These are phyloP conservation scores for Asterochloris erici DNA, from an alignment of 139 green algal species.

Conservation along the genomic window DNA sequence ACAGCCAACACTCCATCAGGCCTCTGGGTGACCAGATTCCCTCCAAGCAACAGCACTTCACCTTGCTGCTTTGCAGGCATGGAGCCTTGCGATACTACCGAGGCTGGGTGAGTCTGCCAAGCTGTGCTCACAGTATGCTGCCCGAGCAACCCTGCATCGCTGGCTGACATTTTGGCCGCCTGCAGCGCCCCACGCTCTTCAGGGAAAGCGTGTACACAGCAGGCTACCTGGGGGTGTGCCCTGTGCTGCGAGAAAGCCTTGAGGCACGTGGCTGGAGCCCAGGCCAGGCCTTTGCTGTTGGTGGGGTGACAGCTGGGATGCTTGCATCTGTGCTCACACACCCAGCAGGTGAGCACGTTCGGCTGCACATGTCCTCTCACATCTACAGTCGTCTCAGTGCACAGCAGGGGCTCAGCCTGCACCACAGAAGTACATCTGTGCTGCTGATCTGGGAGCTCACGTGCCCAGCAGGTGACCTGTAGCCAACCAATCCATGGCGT, in stretches of 20 bases:
- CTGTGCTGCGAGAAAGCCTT: constrained; percentile 59
- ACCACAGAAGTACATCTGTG: too few species aligned
- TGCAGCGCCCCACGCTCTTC: constrained; percentile 37
- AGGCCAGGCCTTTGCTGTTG: constrained; percentile 32
- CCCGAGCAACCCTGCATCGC: background rate
- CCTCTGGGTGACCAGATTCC: background rate
- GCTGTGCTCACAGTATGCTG: background rate
- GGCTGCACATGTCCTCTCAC: too few species aligned
- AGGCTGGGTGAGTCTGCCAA: background rate
- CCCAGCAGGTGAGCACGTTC: constrained; percentile 24
- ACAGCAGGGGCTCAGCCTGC: too few species aligned
- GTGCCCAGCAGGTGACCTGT: too few species aligned
- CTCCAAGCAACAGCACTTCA: background rate
- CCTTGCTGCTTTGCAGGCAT: background rate
- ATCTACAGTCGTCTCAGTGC: too few species aligned
- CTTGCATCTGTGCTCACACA: constrained; percentile 71
- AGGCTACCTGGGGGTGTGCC: constrained; percentile 77
- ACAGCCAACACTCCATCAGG: background rate
- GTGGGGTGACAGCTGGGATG: constrained; percentile 66
- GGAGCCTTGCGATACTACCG: background rate
- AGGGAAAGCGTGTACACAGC: constrained; percentile 79
- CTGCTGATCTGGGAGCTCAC: too few species aligned
- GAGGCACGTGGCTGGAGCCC: constrained; percentile 32
- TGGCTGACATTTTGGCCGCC: too few species aligned
- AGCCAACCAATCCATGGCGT: too few species aligned